Evolutionary conservation across 106 monocot species (phyloP).

Genomic region (Allium sativum): DNA sequence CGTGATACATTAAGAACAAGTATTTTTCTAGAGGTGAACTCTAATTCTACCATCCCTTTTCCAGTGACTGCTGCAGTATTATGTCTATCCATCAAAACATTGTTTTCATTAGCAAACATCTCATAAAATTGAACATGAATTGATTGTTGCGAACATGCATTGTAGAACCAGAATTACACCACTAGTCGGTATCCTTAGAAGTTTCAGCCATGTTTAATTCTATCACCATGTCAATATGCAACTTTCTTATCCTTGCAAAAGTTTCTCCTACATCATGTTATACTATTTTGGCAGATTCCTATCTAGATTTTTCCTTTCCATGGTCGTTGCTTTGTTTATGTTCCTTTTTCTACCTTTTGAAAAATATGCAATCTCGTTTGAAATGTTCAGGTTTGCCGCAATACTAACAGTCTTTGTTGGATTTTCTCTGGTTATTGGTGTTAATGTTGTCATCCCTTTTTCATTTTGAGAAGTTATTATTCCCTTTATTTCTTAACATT

Average conservation of each 20-base stretch:
- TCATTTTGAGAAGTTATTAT: neutral
- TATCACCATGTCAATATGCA: neutral
- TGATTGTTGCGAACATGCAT: neutral
- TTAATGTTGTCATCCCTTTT: neutral
- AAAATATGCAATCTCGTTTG: too few relatives aligned
- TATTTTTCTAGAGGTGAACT: conserved; percentile 1
- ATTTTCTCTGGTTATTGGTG: too few relatives aligned
- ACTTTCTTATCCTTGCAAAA: too few relatives aligned
- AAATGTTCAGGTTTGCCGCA: too few relatives aligned
- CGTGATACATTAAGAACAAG: neutral
- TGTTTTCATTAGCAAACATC: neutral
- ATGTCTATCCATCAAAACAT: neutral
- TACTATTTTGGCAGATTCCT: too few relatives aligned
- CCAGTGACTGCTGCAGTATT: neutral
- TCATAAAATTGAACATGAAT: neutral
- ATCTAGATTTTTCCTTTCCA: too few relatives aligned
- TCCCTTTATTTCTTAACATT: neutral
- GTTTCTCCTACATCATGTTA: too few relatives aligned
- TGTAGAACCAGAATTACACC: neutral
- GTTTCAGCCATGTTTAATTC: neutral
- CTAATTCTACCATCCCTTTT: neutral
- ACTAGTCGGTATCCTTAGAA: neutral
- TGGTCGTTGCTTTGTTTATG: too few relatives aligned
- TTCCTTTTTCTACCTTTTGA: too few relatives aligned
- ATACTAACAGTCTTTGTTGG: too few relatives aligned